Conservation (phyloP, 2,329 filamentous ascomycete genomes). For the Fusarium hainanense region DNA sequence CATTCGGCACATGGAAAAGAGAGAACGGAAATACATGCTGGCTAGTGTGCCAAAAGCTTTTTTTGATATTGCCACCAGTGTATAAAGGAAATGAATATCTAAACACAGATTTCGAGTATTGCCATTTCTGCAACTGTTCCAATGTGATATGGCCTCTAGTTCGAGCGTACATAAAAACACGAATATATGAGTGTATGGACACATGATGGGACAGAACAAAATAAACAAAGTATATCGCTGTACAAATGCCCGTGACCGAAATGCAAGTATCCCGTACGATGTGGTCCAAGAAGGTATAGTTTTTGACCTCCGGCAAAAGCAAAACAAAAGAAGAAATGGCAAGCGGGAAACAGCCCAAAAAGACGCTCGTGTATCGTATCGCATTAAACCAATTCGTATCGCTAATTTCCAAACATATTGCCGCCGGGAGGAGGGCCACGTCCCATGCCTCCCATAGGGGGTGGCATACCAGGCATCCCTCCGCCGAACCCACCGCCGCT, state of each 20-base stretch:
- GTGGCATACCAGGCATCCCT: constrained; percentile 39
- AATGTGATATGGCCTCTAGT: background rate
- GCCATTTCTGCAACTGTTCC: background rate
- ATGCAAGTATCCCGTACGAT: background rate
- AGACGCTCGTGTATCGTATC: constrained; percentile 2
- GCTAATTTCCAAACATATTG: constrained; percentile 44
- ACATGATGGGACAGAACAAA: background rate
- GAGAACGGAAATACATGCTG: background rate
- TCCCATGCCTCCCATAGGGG: constrained; percentile 34
- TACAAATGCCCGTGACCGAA: background rate
- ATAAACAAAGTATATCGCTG: background rate
- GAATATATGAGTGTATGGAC: background rate
- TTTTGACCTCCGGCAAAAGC: background rate
- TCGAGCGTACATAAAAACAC: background rate
- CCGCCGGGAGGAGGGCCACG: constrained; percentile 35
- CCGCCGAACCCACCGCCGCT: constrained; percentile 41
- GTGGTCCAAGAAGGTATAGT: background rate
- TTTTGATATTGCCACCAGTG: background rate
- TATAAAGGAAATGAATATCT: background rate
- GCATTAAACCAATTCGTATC: constrained; percentile 7
- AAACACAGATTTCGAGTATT: background rate
- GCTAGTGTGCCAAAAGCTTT: no score
- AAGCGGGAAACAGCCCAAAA: background rate
- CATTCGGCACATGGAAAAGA: background rate
- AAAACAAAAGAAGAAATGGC: background rate